These are phyloP conservation scores for Flaveria brownii DNA, from an alignment of 129 eudicot genomes.

Conservation along the genomic window DNA sequence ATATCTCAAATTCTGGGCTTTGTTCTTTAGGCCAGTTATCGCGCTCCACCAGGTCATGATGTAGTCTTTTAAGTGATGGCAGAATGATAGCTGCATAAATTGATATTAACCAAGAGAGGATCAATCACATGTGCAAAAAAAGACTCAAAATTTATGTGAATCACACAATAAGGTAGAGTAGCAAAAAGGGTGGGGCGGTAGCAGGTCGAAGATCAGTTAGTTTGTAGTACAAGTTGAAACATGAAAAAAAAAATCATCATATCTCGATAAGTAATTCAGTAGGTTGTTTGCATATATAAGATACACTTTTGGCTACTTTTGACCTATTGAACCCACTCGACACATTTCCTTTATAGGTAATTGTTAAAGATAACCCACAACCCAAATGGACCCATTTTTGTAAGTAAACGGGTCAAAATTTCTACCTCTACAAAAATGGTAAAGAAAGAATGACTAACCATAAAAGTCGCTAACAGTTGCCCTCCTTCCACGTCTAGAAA, in stretches of 20 bases:
- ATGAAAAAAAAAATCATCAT: neutral
- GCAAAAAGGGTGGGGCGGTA: neutral
- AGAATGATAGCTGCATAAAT: constrained; percentile 61
- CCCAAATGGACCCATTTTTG: neutral
- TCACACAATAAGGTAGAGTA: neutral
- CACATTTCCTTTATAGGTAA: neutral
- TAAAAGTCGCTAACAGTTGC: constrained; percentile 82
- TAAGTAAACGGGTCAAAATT: neutral
- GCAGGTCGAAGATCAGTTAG: neutral
- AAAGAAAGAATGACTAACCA: constrained; percentile 52
- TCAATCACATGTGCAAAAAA: neutral
- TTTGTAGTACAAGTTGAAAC: neutral
- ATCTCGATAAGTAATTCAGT: neutral
- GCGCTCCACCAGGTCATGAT: constrained; percentile 66
- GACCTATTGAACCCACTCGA: neutral
- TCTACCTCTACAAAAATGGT: neutral
- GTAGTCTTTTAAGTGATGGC: constrained; percentile 81
- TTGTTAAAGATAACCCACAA: constrained; percentile 4
- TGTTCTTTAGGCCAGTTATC: constrained; percentile 24
- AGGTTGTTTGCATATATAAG: neutral
- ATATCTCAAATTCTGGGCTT: constrained; percentile 27
- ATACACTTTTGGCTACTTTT: neutral
- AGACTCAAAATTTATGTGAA: neutral
- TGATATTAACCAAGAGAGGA: constrained; percentile 1
- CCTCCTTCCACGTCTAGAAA: constrained; percentile 60